These are phyloP conservation scores for Aspergillus olivimuriae DNA, from an alignment of 495 filamentous ascomycete species.

Conservation along the genomic window DNA sequence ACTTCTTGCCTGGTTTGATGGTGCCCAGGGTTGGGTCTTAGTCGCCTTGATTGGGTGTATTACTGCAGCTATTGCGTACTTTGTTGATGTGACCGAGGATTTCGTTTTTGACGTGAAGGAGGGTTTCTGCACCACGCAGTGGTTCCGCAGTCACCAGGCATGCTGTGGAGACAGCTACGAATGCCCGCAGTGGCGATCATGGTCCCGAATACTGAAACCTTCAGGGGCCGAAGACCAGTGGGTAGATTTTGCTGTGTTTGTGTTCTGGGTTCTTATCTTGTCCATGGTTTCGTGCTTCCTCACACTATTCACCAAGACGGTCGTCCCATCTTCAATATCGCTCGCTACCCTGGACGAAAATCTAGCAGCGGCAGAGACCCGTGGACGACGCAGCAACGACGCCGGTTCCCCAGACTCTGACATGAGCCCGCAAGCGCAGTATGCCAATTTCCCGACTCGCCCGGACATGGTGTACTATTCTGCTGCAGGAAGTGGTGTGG, in stretches of 20 bases:
- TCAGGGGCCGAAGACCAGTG: conserved; percentile 48
- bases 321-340: conserved; percentile 80
- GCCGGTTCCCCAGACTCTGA: conserved; percentile 37
- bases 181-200: conserved; percentile 70
- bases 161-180: conserved; percentile 63
- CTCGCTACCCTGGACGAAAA: conserved; percentile 87
- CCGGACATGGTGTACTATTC: conserved; percentile 91
- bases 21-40: conserved; percentile 90
- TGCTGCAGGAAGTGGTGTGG: conserved; percentile 92
- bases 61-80: conserved; percentile 80
- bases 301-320: conserved; percentile 82
- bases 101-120: conserved; percentile 84
- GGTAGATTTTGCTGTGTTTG: conserved; percentile 72
- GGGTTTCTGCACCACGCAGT: conserved; percentile 71
- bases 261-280: conserved; percentile 63
- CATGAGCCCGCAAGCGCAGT: conserved; percentile 20
- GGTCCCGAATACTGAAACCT: conserved; percentile 60
- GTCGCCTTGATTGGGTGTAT: conserved; percentile 86
- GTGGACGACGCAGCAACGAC: conserved; percentile 33
- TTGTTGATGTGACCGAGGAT: conserved; percentile 79
- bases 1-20: conserved; percentile 70
- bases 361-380: conserved; percentile 39
- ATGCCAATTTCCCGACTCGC: conserved; percentile 23
- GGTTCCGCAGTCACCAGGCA: conserved; percentile 65
- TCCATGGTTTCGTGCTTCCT: conserved; percentile 70